These are phyloP conservation scores for Polygonum aviculare DNA, from an alignment of 148 eudicot genomes.

Conservation along the genomic window DNA sequence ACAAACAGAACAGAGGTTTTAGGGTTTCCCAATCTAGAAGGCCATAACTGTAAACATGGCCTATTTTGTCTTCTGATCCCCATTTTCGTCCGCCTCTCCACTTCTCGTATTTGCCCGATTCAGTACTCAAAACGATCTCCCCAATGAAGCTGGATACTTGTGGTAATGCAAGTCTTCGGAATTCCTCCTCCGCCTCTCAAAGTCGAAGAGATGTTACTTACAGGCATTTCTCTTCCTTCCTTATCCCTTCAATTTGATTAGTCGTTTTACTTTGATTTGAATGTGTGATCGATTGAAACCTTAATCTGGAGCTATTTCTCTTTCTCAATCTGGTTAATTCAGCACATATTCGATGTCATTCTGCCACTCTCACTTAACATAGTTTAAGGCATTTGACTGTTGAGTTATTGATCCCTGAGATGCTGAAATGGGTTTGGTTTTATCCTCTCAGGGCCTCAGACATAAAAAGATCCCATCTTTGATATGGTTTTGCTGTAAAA, in stretches of 20 bases:
- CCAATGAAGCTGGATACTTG: conserved; percentile 9
- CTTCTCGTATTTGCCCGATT: background rate
- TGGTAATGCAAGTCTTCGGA: conserved; percentile 12
- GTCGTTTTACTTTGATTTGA: background rate
- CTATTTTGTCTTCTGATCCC: background rate
- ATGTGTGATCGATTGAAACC: background rate
- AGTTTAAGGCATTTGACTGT: background rate
- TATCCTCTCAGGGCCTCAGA: background rate
- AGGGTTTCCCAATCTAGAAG: background rate
- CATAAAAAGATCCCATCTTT: no score
- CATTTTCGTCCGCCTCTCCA: background rate
- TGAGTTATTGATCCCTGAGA: background rate
- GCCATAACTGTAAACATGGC: background rate
- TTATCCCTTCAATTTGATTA: background rate
- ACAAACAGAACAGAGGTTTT: background rate
- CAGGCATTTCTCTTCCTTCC: conserved; percentile 19
- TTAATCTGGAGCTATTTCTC: background rate
- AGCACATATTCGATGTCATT: background rate
- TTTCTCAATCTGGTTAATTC: background rate
- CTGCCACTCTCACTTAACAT: no score
- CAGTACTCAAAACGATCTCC: background rate
- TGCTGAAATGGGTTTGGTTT: background rate
- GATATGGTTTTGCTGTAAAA: no score
- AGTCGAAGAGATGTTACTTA: conserved; percentile 43
- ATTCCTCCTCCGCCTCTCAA: conserved; percentile 23